Base-by-base conservation (phyloP, 352 stramenopile species). In the Plasmopara muralis region DNA sequence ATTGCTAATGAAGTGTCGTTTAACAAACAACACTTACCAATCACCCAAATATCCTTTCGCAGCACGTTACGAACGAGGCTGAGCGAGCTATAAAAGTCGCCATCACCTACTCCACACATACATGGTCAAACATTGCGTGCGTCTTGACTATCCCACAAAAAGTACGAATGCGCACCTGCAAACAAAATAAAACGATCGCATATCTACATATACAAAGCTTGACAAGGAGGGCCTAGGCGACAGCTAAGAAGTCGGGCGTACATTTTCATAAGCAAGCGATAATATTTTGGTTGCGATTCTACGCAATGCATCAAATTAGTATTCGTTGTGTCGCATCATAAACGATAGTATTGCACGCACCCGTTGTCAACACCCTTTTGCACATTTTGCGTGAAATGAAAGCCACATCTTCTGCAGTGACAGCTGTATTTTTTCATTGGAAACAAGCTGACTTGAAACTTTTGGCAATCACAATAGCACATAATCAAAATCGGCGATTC, bases 291-390 rank as follows among this genome's bases (percentile, higher is more conserved):
- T 93, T 6, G 83, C 83, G 44, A 93, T 90, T 33, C 83, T 93
- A 52, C 33, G 28, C 0, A 50, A 42, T 33, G 28, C 20, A 57
- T 28, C 18, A 51, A 28, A 39, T 49, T 7, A 50, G 34, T 47
- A 40, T 30, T 46, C 15, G 33, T 33, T 35, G 33, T 9, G 28
- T 35, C 20, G 16, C 44, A n/a, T 8, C 50, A 42, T n/a, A 6
- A 40, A 37, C 16, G 5, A 47, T 40, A 28, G 40, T 5, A 15
- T 44, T 15, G 8, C 6, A 55, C 74, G 28, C n/a, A 93, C 83
- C 80, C 83, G 53, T 93, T 93, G 67, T 93, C 83, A 28, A 93
- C 83, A 31, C 83, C 83, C 62, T 93, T 91, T 34, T 93, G 83
- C 10, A 93, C 78, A 35, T 86, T 77, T 45, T 93, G 77, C 6